Evolutionary conservation across 345 rosid genomes (phyloP).

Genomic region (Bruguiera gymnorhiza): DNA sequence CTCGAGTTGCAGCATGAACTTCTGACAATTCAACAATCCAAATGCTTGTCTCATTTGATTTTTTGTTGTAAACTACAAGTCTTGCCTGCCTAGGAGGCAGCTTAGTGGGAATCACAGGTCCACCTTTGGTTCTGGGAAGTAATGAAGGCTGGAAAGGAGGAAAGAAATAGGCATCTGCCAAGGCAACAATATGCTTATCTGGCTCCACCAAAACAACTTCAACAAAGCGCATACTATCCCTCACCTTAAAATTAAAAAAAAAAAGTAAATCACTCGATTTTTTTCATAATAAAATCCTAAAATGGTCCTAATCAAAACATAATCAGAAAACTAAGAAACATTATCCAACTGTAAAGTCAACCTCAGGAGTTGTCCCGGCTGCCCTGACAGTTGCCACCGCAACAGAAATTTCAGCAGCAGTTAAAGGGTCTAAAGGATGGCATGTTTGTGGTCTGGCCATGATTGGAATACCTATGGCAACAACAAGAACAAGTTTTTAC

Average conservation of each 20-base stretch:
- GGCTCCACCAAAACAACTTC: conserved; percentile 83
- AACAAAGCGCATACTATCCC: conserved; percentile 91
- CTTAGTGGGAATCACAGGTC: conserved; percentile 76
- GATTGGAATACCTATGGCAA: conserved; percentile 43
- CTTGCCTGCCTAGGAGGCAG: conserved; percentile 89
- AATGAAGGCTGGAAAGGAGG: conserved; percentile 97
- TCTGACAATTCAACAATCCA: conserved; percentile 81
- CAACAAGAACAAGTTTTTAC: neutral
- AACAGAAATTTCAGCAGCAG: conserved; percentile 82
- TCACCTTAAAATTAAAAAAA: conserved; percentile 52
- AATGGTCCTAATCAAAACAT: neutral
- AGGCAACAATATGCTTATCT: conserved; percentile 69
- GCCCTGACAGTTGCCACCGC: conserved; percentile 92
- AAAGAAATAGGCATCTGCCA: conserved; percentile 93
- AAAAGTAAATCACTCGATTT: neutral
- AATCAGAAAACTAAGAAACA: neutral
- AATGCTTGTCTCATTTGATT: conserved; percentile 76
- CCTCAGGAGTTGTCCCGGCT: conserved; percentile 95
- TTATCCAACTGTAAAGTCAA: conserved; percentile 11
- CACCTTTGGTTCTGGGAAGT: conserved; percentile 79
- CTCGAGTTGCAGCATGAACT: conserved; percentile 86
- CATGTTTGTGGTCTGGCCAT: conserved; percentile 69
- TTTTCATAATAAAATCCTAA: neutral
- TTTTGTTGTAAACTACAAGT: conserved; percentile 75
- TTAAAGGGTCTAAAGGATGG: conserved; percentile 84